Percentiles rank a stretch among this genome's conserved stretches.
Conservation (phyloP, 768 basidiomycete genomes). For the Termitomyces sp. region DNA sequence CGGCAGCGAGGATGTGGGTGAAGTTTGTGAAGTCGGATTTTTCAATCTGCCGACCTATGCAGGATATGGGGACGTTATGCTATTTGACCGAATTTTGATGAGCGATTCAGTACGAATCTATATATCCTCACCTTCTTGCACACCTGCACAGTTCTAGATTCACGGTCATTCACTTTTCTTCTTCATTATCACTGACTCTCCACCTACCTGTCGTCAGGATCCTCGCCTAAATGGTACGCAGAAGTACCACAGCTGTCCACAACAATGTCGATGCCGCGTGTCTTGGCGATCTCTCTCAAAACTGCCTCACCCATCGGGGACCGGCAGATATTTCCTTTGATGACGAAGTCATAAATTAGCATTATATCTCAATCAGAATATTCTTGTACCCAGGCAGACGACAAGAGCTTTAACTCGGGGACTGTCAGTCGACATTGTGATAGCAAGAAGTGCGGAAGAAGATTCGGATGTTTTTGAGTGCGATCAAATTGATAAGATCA, state of each 20-base stretch:
- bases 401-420: slow-evolving; percentile 43
- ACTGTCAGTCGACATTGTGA: slow-evolving; percentile 8
- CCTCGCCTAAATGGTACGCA: slow-evolving; percentile 78
- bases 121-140: slow-evolving; percentile 56
- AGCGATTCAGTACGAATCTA: background rate
- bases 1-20: slow-evolving; percentile 84
- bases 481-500: slow-evolving; percentile 4
- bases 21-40: slow-evolving; percentile 67
- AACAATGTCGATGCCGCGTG: slow-evolving; percentile 58
- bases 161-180: background rate
- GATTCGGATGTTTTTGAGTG: background rate
- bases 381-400: slow-evolving; percentile 55
- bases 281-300: slow-evolving; percentile 58
- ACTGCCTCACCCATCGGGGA: slow-evolving; percentile 94
- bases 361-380: background rate
- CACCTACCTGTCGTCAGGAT: slow-evolving; percentile 72
- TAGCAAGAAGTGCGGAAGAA: background rate
- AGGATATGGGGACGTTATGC: slow-evolving; percentile 69
- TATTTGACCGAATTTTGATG: slow-evolving; percentile 20
- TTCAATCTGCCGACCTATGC: slow-evolving; percentile 62
- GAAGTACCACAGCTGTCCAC: slow-evolving; percentile 87
- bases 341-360: background rate
- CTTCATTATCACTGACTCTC: background rate
- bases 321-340: slow-evolving; percentile 74
- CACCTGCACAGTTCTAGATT: slow-evolving; percentile 49